Conservation (phyloP, 2,329 filamentous ascomycete species). For the Colletotrichum destructivum region DNA sequence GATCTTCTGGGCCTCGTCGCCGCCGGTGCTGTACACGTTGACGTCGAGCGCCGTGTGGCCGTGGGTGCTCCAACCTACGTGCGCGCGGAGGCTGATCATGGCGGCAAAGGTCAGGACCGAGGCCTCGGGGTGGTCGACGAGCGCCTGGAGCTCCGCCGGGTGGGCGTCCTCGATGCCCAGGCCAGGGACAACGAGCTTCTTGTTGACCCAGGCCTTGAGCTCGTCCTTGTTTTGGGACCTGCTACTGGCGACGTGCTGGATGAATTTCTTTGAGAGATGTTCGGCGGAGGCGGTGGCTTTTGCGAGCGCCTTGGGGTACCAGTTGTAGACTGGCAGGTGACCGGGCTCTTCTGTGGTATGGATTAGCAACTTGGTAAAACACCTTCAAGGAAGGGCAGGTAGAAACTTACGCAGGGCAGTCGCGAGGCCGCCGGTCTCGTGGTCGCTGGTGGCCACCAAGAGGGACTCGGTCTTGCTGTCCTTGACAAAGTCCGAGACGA, state of each 20-base stretch:
- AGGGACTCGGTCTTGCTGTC: conserved; percentile 81
- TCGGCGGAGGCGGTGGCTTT: conserved; percentile 84
- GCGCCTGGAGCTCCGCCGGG: conserved; percentile 77
- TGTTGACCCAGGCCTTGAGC: conserved; percentile 76
- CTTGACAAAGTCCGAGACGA: conserved; percentile 88
- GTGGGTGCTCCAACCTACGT: conserved; percentile 94
- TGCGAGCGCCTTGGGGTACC: conserved; percentile 87
- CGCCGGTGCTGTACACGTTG: conserved; percentile 90
- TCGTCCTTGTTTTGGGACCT: conserved; percentile 53
- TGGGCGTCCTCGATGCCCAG: conserved; percentile 84
- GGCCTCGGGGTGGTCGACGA: conserved; percentile 72
- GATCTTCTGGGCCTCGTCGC: conserved; percentile 74
- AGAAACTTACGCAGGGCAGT: conserved; percentile 78
- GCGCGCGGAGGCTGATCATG: conserved; percentile 89
- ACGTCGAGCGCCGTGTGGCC: conserved; percentile 96
- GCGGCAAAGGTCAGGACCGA: conserved; percentile 78
- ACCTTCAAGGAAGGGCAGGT: conserved; percentile 17
- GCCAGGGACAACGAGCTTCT: conserved; percentile 76
- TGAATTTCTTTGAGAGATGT: conserved; percentile 75
- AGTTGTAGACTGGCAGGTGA: conserved; percentile 73
- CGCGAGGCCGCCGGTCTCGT: conserved; percentile 93
- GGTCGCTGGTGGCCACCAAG: conserved; percentile 92
- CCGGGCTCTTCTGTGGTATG: conserved; percentile 62
- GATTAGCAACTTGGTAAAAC: conserved; percentile 57
- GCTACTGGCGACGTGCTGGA: conserved; percentile 66